phyloP scores from a whole-genome alignment of 192 early-diverging fungal genomes.

The Entomortierella beljakovae region DNA sequence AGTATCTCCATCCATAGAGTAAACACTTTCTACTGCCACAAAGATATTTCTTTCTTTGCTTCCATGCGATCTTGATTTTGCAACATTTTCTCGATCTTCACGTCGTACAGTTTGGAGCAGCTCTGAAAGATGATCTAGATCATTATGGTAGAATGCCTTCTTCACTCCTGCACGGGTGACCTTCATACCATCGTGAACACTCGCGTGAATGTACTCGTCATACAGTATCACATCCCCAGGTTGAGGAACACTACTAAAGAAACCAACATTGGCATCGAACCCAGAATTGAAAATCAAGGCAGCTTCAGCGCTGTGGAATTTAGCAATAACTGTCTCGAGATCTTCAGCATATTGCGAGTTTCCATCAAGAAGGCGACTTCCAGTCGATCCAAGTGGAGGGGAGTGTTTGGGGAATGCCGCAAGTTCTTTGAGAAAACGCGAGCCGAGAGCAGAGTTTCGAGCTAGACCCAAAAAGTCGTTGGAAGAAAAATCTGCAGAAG shows the following conservation, averaged over 20 bases:
- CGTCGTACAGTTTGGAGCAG: conserved; percentile 37
- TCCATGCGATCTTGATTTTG: neutral
- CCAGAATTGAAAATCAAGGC: conserved; percentile 89
- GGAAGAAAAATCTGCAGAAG: conserved; percentile 77
- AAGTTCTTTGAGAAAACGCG: conserved; percentile 59
- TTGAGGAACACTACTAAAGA: conserved; percentile 76
- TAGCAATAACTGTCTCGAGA: conserved; percentile 72
- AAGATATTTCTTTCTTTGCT: conserved; percentile 61
- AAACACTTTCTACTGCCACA: conserved; percentile 82
- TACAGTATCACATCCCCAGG: conserved; percentile 73
- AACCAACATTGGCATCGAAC: conserved; percentile 83
- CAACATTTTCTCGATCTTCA: conserved; percentile 21
- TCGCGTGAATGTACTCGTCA: conserved; percentile 84
- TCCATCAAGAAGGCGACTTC: conserved; percentile 80
- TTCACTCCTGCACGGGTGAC: conserved; percentile 61
- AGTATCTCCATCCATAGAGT: conserved; percentile 88
- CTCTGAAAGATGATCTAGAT: conserved; percentile 63
- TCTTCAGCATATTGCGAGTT: conserved; percentile 72
- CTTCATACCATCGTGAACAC: conserved; percentile 85
- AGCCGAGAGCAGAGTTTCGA: conserved; percentile 57
- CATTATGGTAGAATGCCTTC: conserved; percentile 74
- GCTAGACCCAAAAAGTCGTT: conserved; percentile 88
- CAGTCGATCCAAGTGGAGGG: conserved; percentile 77
- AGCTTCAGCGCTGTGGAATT: conserved; percentile 65
- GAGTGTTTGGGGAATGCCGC: conserved; percentile 37